Evolutionary conservation across 306 rosid species (phyloP).

Genomic region (Trifolium fragiferum): DNA sequence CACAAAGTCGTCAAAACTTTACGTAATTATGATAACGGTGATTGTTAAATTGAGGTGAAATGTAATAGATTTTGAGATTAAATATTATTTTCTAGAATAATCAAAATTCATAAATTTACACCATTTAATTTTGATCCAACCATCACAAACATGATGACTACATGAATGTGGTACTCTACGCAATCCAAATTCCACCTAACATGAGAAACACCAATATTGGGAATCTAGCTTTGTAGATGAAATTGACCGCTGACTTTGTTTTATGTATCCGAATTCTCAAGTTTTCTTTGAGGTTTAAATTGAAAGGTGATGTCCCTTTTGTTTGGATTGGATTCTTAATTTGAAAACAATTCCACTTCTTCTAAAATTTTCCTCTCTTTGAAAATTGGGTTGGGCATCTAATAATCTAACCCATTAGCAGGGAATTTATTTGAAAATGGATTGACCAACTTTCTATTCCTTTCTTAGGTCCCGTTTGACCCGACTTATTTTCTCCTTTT

Average conservation of each 20-base stretch:
- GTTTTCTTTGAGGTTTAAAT: background rate
- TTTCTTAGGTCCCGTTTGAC: no score
- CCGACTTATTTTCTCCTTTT: no score
- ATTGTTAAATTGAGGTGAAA: no score
- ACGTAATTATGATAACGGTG: no score
- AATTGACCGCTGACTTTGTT: constrained; percentile 19
- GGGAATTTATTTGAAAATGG: constrained; percentile 4
- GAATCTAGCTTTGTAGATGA: constrained; percentile 13
- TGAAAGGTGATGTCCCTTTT: constrained; percentile 2
- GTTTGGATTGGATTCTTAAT: constrained; percentile 12
- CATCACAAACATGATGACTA: no score
- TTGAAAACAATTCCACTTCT: background rate
- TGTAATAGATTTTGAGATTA: no score
- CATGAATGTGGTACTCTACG: background rate
- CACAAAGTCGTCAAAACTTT: no score
- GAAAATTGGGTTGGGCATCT: background rate
- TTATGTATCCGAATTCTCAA: constrained; percentile 5
- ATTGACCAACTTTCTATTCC: background rate
- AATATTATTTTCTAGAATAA: no score
- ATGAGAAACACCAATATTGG: constrained; percentile 34
- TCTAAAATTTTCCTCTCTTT: background rate
- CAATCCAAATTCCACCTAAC: background rate
- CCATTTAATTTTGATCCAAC: no score
- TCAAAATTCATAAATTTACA: no score
- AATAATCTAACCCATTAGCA: background rate